phyloP scores from a whole-genome alignment of 2,329 filamentous ascomycete genomes.

The Venturia oleaginea region DNA sequence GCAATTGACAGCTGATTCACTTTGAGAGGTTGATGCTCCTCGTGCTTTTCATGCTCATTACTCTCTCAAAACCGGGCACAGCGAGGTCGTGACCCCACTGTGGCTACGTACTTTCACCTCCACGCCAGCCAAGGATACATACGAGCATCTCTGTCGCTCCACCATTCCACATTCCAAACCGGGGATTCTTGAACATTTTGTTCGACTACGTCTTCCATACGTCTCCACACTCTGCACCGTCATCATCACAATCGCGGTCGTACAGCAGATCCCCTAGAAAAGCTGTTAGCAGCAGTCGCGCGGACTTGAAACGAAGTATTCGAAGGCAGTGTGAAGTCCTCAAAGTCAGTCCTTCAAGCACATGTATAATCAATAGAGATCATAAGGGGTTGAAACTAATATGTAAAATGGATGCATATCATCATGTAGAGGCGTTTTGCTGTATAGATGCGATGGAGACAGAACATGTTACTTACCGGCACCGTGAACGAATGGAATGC shows the following conservation, averaged over 20 bases:
- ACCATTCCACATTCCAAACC: no score
- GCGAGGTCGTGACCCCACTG: no score
- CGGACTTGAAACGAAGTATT: neutral
- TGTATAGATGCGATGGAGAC: neutral
- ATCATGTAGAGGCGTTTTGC: neutral
- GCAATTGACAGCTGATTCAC: neutral
- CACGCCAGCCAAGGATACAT: no score
- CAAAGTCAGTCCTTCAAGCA: slow-evolving; percentile 9
- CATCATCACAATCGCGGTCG: no score
- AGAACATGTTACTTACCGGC: neutral
- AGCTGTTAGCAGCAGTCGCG: neutral
- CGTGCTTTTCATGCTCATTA: no score
- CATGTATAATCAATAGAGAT: slow-evolving; percentile 11
- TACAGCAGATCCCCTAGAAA: neutral
- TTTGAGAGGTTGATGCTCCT: no score
- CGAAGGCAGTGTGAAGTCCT: neutral
- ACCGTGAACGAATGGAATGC: neutral
- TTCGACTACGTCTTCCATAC: no score
- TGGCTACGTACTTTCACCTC: no score
- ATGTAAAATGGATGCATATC: slow-evolving; percentile 8
- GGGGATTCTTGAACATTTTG: no score
- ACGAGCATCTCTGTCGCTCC: no score
- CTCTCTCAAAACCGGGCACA: no score
- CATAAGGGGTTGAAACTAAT: slow-evolving; percentile 12
- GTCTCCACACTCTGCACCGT: no score